phyloP scores from a whole-genome alignment of 2,329 filamentous ascomycete species.

The Conoideocrella luteorostrata region DNA sequence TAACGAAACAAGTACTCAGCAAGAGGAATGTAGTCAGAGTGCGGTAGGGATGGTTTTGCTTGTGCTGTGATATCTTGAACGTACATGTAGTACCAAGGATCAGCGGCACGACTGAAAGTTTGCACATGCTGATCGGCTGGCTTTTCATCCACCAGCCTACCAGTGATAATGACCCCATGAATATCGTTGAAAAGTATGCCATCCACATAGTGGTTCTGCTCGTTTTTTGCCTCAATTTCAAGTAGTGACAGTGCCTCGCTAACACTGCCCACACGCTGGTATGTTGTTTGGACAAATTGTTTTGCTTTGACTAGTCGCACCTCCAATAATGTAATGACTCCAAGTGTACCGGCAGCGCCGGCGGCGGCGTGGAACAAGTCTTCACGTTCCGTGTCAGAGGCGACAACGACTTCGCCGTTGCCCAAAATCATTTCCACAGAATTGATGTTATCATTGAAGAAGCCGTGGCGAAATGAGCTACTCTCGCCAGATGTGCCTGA shows the following conservation, averaged over 20 bases:
- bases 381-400: conserved; percentile 36
- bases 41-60: conserved; percentile 16
- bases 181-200: background rate
- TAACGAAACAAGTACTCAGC: conserved; percentile 52
- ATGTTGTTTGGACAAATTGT: conserved; percentile 42
- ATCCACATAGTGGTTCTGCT: background rate
- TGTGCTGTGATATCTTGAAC: background rate
- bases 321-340: conserved; percentile 50
- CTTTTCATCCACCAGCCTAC: background rate
- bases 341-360: conserved; percentile 47
- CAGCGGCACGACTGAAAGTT: background rate
- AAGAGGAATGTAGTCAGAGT: conserved; percentile 32
- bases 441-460: conserved; percentile 47
- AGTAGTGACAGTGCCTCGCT: conserved; percentile 21
- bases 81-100: background rate
- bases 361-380: conserved; percentile 49
- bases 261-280: conserved; percentile 30
- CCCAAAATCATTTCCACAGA: conserved; percentile 49
- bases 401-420: conserved; percentile 41
- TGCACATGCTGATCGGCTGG: background rate
- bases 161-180: background rate
- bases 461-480: conserved; percentile 50
- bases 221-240: conserved; percentile 19
- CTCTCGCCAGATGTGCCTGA: conserved; percentile 51
- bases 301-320: conserved; percentile 42